A percentile compares a stretch with the other conserved stretches of the same genome.
Conservation (phyloP, 2,329 filamentous ascomycete genomes). For the Chaetomium sp. region DNA sequence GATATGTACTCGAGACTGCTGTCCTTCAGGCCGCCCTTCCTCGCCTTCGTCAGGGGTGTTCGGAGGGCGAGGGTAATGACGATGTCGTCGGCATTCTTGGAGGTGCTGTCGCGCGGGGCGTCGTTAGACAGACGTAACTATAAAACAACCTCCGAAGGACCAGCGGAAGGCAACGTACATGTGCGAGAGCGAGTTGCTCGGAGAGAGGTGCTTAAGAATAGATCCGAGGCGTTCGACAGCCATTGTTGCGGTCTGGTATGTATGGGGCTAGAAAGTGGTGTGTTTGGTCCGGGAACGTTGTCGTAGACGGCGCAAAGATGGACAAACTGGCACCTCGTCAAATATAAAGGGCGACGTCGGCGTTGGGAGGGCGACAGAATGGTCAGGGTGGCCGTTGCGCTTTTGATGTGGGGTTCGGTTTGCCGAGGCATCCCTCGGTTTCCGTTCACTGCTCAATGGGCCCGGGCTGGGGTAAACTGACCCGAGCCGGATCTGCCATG, state of each 20-base stretch:
- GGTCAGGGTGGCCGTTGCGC: constrained; percentile 45
- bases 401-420: constrained; percentile 28
- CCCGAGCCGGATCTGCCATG: constrained; percentile 23
- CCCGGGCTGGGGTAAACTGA: constrained; percentile 32
- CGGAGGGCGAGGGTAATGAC: constrained; percentile 93
- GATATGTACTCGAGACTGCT: constrained; percentile 84
- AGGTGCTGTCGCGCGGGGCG: constrained; percentile 60
- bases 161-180: constrained; percentile 62
- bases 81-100: constrained; percentile 93
- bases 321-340: constrained; percentile 6
- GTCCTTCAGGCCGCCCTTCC: constrained; percentile 95
- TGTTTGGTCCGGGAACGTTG: not conserved
- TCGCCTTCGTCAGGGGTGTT: constrained; percentile 84
- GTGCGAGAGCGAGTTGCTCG: constrained; percentile 68
- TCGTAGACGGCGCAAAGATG: too few relatives aligned
- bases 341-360: constrained; percentile 13
- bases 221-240: constrained; percentile 83
- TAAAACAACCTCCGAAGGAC: too few relatives aligned
- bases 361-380: constrained; percentile 2
- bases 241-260: constrained; percentile 56
- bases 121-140: constrained; percentile 6
- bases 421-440: constrained; percentile 34
- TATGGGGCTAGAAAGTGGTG: not conserved
- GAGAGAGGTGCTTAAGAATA: constrained; percentile 83
- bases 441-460: not conserved